Percentiles rank a stretch among this genome's conserved stretches.
Conservation (phyloP, 148 eudicot species). For the Pouteria glomerata region DNA sequence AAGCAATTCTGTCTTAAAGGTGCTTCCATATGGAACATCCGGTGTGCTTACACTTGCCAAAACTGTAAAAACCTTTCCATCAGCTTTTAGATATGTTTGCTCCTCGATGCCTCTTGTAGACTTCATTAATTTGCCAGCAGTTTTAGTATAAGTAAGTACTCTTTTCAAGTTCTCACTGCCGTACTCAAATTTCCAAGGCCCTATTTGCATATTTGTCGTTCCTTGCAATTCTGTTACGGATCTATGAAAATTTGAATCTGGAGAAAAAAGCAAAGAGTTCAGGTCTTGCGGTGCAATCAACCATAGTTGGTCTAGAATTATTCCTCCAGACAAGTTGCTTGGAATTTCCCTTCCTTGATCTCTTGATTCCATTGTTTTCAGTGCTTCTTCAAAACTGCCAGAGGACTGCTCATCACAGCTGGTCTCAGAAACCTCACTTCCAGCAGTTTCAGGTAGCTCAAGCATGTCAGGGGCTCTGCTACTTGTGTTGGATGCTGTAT, state of each 20-base stretch:
- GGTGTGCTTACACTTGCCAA: slow-evolving; percentile 70
- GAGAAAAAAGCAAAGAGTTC: slow-evolving; percentile 67
- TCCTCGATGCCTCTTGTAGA: slow-evolving; percentile 82
- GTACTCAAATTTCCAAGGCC: slow-evolving; percentile 65
- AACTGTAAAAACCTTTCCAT: slow-evolving; percentile 64
- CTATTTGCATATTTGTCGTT: slow-evolving; percentile 50
- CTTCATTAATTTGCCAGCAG: slow-evolving; percentile 62
- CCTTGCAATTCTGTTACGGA: slow-evolving; percentile 50
- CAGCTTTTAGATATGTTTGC: slow-evolving; percentile 73
- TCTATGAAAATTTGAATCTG: slow-evolving; percentile 53
- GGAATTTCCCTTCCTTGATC: slow-evolving; percentile 62
- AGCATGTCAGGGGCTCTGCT: slow-evolving; percentile 15
- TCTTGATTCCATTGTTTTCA: slow-evolving; percentile 46
- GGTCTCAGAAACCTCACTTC: slow-evolving; percentile 27
- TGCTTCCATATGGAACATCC: slow-evolving; percentile 81
- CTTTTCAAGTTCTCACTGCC: slow-evolving; percentile 46
- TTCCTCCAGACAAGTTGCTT: slow-evolving; percentile 58
- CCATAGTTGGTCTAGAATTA: slow-evolving; percentile 65
- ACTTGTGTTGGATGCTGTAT: slow-evolving; percentile 19
- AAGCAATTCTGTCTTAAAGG: slow-evolving; percentile 65
- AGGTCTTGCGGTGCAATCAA: slow-evolving; percentile 50
- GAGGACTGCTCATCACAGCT: slow-evolving; percentile 37
- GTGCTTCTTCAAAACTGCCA: slow-evolving; percentile 52
- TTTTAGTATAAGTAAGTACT: slow-evolving; percentile 52
- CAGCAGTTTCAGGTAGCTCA: slow-evolving; percentile 37